Percentiles rank a stretch among this genome's conserved stretches.
Evolutionary conservation across 2,329 filamentous ascomycete genomes (phyloP).

Genomic region (Nannizziopsis arthrosporioides): DNA sequence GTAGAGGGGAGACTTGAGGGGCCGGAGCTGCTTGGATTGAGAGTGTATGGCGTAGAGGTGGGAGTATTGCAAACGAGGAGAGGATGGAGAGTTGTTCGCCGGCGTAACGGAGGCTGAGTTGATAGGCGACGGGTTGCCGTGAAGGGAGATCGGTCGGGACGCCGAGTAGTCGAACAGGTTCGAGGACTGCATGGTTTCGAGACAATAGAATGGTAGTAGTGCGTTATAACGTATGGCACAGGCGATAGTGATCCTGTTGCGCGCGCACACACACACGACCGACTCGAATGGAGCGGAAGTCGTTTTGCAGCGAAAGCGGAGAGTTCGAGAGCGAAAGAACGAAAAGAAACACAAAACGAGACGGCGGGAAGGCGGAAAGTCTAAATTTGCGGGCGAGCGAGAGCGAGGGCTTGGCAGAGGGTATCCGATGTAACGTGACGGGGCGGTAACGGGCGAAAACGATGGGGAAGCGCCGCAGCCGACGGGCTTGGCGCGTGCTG

Average conservation of each 20-base stretch:
- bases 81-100: slow-evolving; percentile 43
- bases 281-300: not conserved
- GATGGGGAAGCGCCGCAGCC: not conserved
- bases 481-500: not conserved
- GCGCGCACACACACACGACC: not conserved
- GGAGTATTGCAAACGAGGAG: slow-evolving; percentile 36
- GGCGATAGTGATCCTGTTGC: too few species aligned
- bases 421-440: too few species aligned
- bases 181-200: slow-evolving; percentile 11
- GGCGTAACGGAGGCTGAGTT: slow-evolving; percentile 41
- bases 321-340: too few species aligned
- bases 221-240: too few species aligned
- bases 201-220: too few species aligned
- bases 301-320: too few species aligned
- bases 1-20: slow-evolving; percentile 50
- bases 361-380: not conserved
- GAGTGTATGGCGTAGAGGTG: slow-evolving; percentile 23
- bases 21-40: slow-evolving; percentile 47
- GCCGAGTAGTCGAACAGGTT: slow-evolving; percentile 10
- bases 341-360: too few species aligned
- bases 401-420: too few species aligned
- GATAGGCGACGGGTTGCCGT: slow-evolving; percentile 34
- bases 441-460: too few species aligned
- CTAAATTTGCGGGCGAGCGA: not conserved
- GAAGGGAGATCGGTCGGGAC: slow-evolving; percentile 27